These are phyloP conservation scores for Fusarium sp. DNA, from an alignment of 2,329 filamentous ascomycete species.

Conservation along the genomic window DNA sequence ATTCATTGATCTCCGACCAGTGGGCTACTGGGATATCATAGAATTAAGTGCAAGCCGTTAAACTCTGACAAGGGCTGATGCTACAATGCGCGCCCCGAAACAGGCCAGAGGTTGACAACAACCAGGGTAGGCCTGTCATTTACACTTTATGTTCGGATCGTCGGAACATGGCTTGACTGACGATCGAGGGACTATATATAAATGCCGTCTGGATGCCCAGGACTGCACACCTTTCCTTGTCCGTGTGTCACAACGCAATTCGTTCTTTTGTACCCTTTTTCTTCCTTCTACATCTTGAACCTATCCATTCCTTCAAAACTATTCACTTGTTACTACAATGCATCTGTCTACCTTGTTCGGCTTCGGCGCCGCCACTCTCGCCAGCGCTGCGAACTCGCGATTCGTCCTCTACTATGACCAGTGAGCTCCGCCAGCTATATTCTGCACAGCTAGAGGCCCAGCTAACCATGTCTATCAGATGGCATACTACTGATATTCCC, in stretches of 20 bases:
- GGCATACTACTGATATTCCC: conserved; percentile 51
- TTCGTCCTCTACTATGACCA: conserved; percentile 58
- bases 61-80: background rate
- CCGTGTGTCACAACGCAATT: background rate
- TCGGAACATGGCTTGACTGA: background rate
- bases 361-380: background rate
- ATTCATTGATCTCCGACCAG: too few relatives aligned
- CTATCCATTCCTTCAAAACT: background rate
- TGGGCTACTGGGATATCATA: too few relatives aligned
- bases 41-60: background rate
- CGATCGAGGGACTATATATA: background rate
- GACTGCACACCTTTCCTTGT: background rate
- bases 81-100: background rate
- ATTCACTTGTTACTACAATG: conserved; percentile 3
- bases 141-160: background rate
- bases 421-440: conserved; percentile 43
- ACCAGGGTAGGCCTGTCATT: background rate
- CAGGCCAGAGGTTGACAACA: background rate
- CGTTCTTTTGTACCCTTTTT: background rate
- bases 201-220: background rate
- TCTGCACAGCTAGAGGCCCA: too few relatives aligned
- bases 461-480: conserved; percentile 25
- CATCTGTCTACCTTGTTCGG: background rate
- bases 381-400: conserved; percentile 34
- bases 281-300: background rate